Evolutionary conservation across 2,329 filamentous ascomycete species (phyloP), one percentile per base, ranked within the genome.

Genomic region (Chaetomium strumarium): DNA sequence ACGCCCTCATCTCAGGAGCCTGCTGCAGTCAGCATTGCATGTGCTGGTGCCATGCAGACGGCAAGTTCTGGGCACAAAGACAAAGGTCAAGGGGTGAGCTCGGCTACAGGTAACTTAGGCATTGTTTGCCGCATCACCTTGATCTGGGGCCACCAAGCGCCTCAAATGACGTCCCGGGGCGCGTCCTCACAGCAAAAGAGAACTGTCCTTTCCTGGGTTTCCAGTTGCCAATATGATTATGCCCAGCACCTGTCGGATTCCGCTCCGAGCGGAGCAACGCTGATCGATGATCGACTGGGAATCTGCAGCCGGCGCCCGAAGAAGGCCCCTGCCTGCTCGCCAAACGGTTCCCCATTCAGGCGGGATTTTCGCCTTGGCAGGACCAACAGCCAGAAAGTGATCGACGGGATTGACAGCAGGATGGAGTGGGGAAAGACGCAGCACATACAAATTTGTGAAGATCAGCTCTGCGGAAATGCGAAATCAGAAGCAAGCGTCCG

Each of bases 281-380:
- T 31, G 49, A 53, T 53, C 45, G 33, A 31, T 47, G 52, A 47
- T 53, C 40, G 29, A 14, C 33, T 31, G 44, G 30, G 20, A 17
- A 12, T 34, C 49, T 24, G 40, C 33, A 9, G 20, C 34, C 4
- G 34, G 10, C 10, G 30, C 19, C 34, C 43, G 49, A 42, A 47
- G n/a, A 48, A 34, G 34, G 43, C 37, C 46, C 46, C 46, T 49
- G 34, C 2, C 34, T 37, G 8, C n/a, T 52, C 51, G 46, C 51
- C 51, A 53, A 49, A 53, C 46, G 45, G 51, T 49, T 53, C 51
- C 51, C 33, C 24, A 53, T 53, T 38, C 34, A 48, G 40, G 12
- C 2, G 36, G 44, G 41, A 51, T 45, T 24, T 13, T 20, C 48
- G 7, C 13, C 47, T 47, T 43, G 43, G 52, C 43, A 39, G 19